These are phyloP conservation scores for Colletotrichum paranaense DNA, from an alignment of 2,329 filamentous ascomycete species.

Conservation along the genomic window DNA sequence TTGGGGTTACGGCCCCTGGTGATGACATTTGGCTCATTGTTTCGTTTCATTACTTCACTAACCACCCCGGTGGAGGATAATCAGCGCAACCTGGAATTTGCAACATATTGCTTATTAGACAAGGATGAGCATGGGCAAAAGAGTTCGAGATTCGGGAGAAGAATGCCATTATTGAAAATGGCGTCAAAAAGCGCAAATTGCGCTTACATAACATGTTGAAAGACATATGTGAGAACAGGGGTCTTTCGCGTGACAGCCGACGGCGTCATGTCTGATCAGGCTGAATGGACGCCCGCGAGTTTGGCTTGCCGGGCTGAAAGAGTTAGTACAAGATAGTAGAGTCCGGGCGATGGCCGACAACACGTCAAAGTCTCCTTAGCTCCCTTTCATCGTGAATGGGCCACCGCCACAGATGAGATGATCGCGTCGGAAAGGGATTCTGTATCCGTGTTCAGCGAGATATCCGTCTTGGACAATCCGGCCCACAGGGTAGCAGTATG, in stretches of 20 bases:
- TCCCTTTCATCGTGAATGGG: not conserved
- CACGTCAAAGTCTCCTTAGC: not conserved
- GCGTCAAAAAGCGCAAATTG: constrained; percentile 23
- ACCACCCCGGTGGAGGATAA: not conserved
- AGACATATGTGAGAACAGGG: not conserved
- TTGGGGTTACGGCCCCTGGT: constrained; percentile 1
- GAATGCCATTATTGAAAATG: constrained; percentile 24
- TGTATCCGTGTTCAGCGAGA: not conserved
- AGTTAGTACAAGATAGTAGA: not conserved
- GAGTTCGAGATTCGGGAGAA: not conserved
- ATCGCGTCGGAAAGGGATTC: constrained; percentile 2
- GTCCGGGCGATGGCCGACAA: constrained; percentile 15
- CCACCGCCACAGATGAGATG: not conserved
- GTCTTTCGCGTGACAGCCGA: not conserved
- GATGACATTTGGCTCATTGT: constrained; percentile 19
- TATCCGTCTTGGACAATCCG: not conserved
- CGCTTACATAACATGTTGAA: not conserved
- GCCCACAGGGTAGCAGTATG: constrained; percentile 13
- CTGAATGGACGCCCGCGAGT: constrained; percentile 5
- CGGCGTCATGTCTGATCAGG: not conserved
- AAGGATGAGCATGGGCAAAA: not conserved
- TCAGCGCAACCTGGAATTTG: not conserved
- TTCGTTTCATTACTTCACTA: constrained; percentile 18
- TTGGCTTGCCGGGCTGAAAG: constrained; percentile 16
- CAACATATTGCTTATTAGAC: constrained; percentile 18